Percentiles rank a stretch among this genome's conserved stretches.
Evolutionary conservation across 1,284 basidiomycete species (phyloP).

Genomic region (Ustilago xerochloae): DNA sequence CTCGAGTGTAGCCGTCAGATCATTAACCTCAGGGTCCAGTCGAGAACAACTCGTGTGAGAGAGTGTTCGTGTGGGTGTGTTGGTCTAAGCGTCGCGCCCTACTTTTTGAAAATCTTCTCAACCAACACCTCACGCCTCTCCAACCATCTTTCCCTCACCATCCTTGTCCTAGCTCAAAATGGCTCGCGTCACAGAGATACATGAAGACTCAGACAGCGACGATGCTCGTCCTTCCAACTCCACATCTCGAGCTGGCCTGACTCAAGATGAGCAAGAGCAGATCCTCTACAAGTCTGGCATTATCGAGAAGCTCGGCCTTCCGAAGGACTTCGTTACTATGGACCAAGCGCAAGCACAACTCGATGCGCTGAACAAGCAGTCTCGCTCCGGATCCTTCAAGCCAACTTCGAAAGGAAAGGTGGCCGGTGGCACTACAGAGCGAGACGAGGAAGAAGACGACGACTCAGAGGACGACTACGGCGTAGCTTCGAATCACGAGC

Average conservation of each 20-base stretch:
- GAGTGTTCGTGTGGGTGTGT: conserved; percentile 13
- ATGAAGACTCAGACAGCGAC: conserved; percentile 38
- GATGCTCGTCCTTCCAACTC: conserved; percentile 6
- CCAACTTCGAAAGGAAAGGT: not conserved
- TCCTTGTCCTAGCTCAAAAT: not conserved
- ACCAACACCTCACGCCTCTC: not conserved
- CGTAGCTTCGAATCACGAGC: conserved; percentile 28
- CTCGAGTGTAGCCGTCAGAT: too few relatives aligned
- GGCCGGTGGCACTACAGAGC: not conserved
- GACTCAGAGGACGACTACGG: conserved; percentile 42
- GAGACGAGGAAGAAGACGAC: not conserved
- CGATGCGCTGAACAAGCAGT: conserved; percentile 20
- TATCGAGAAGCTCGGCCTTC: conserved; percentile 47
- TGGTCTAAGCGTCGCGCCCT: not conserved
- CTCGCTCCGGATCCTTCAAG: too few relatives aligned
- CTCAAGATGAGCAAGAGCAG: conserved; percentile 40
- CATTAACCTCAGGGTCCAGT: conserved; percentile 14
- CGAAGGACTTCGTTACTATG: conserved; percentile 46
- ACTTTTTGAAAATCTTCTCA: not conserved
- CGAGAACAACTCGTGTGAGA: not conserved
- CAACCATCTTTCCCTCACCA: not conserved
- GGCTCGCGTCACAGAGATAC: conserved; percentile 40
- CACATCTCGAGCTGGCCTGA: conserved; percentile 11
- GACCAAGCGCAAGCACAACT: conserved; percentile 41
- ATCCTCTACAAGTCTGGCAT: conserved; percentile 44